Base-by-base conservation (phyloP, 768 basidiomycete species). In the Psilocybe sp. region DNA sequence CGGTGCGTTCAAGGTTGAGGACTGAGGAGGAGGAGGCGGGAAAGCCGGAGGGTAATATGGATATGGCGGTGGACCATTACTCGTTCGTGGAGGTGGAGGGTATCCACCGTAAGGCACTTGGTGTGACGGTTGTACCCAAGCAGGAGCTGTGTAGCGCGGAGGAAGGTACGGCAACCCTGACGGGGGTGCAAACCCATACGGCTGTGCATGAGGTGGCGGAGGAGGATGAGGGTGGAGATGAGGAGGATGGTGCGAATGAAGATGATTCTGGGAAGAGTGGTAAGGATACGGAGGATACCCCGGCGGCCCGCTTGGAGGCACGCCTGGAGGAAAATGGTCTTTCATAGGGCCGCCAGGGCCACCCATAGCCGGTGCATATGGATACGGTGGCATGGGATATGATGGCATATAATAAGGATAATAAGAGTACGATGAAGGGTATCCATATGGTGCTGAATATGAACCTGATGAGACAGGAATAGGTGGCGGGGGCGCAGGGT, bases 401-500 rank as follows among this genome's bases (percentile, higher is more conserved):
- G 73, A 67, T 10, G 68, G 65, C 58, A 70, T 58, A 50, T 73
- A 75, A 57, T 70, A 76, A 8, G 71, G 69, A 28, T 66, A 60
- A 18, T 65, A 58, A 36, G 63, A 47, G 37, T 59, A 58, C 19
- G 61, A 49, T 9, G 57, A 44, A 18, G 62, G 49, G 23, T 52
- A 48, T 19, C 46, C 49, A 40, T 52, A 57, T 28, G 49, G 33
- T 11, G 45, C 44, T 16, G 13, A 31, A 15, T 33, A 37, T 14
- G 38, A 11, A 15, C 49, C n/a, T 10, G 41, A 46, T 11, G 51
- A 20, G 3, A 15, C 19, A 11, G 39, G 18, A 10, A 50, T 28
- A 20, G 49, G 42, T 23, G 54, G 45, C 10, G 46, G 44, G 34
- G n/a, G 9, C 19, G 31, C 28, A 14, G 6, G 11, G 44, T 39